Conservation (phyloP, 2,329 filamentous ascomycete species). For the Aspergillus ibericus region DNA sequence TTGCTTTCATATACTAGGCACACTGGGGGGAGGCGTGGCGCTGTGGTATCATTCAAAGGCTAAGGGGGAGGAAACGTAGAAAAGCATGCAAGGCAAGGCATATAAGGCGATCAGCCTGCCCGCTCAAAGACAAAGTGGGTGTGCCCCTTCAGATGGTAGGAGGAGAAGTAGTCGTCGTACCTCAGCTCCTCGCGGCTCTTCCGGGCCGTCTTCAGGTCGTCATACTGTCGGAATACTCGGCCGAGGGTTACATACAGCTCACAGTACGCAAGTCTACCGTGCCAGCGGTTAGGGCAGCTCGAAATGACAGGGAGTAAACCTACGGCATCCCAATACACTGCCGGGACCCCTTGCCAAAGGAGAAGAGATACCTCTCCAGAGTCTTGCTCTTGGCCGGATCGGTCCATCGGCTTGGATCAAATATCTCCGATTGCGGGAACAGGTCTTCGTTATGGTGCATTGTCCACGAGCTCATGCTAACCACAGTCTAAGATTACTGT, state of each 20-base stretch:
- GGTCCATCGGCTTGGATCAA: conserved; percentile 40
- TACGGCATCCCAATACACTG: conserved; percentile 38
- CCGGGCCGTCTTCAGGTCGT: conserved; percentile 18
- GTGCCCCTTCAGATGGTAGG: conserved; percentile 19
- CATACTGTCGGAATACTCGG: conserved; percentile 31
- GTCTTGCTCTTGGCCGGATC: conserved; percentile 14
- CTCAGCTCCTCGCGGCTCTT: conserved; percentile 25
- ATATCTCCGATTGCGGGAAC: conserved; percentile 35
- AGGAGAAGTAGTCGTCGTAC: conserved; percentile 34
- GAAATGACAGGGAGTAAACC: conserved; percentile 2
- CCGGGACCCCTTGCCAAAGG: conserved; percentile 38
- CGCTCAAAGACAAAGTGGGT: conserved; percentile 24
- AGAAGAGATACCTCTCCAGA: conserved; percentile 36
- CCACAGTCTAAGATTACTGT: conserved; percentile 15
- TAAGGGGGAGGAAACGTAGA: neutral
- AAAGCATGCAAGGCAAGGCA: neutral
- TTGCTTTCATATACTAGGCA: neutral
- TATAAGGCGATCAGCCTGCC: neutral
- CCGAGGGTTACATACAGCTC: conserved; percentile 38
- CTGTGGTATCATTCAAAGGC: neutral
- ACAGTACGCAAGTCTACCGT: conserved; percentile 32
- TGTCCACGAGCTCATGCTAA: conserved; percentile 37
- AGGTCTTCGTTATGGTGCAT: conserved; percentile 34
- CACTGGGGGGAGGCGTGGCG: neutral
- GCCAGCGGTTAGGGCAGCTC: neutral